Percentiles rank a stretch among this genome's conserved stretches.
phyloP scores from a whole-genome alignment of 2,329 filamentous ascomycete genomes.

The Pestalotiopsis sp. region DNA sequence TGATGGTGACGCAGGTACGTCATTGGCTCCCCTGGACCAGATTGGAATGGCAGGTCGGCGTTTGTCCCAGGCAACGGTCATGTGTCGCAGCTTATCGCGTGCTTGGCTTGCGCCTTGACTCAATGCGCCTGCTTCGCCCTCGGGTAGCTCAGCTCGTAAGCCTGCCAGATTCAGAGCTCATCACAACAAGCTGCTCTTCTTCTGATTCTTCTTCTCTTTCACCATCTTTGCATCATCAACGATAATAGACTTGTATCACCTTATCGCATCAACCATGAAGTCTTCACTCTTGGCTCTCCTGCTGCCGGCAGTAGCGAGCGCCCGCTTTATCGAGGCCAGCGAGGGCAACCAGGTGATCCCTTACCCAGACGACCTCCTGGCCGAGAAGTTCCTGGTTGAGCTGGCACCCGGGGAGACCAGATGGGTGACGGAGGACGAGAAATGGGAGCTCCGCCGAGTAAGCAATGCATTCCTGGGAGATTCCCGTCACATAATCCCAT shows the following conservation, averaged over 20 bases:
- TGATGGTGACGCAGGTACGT: slow-evolving; percentile 5
- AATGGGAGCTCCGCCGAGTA: slow-evolving; percentile 88
- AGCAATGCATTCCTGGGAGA: slow-evolving; percentile 30
- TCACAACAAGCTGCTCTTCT: background rate
- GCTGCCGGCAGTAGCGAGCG: slow-evolving; percentile 53
- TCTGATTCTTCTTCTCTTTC: background rate
- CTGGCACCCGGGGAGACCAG: slow-evolving; percentile 78
- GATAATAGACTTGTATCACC: background rate
- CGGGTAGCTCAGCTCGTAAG: background rate
- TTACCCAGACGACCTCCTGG: slow-evolving; percentile 39
- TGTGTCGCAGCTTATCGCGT: slow-evolving; percentile 15
- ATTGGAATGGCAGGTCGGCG: background rate
- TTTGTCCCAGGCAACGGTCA: slow-evolving; percentile 12
- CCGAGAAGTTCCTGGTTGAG: slow-evolving; percentile 76
- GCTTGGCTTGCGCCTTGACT: background rate
- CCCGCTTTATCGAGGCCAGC: slow-evolving; percentile 58
- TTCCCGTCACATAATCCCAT: background rate
- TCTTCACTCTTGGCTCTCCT: slow-evolving; percentile 57
- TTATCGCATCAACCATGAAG: slow-evolving; percentile 31
- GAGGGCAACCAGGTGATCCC: slow-evolving; percentile 56
- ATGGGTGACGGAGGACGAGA: slow-evolving; percentile 94
- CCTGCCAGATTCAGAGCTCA: background rate
- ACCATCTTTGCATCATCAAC: background rate
- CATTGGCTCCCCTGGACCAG: background rate
- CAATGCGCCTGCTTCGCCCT: background rate